Percentiles rank a stretch among this genome's conserved stretches.
These are phyloP conservation scores for Trichoderma hamatum DNA, from an alignment of 2,329 filamentous ascomycete species.

Conservation along the genomic window DNA sequence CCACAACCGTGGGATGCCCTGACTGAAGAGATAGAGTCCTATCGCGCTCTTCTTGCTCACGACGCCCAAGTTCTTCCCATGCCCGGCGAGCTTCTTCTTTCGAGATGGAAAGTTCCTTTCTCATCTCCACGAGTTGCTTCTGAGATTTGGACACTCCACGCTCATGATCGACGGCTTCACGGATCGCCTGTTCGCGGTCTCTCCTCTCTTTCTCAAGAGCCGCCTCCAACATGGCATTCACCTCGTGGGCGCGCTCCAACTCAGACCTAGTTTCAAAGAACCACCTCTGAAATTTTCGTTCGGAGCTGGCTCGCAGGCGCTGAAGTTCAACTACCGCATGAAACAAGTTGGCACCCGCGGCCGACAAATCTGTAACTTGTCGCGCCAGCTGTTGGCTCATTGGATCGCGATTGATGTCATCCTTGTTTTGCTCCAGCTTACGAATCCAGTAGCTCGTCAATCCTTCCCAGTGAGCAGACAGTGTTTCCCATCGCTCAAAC, in stretches of 20 bases:
- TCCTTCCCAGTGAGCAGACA: constrained; percentile 98
- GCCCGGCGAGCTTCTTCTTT: constrained; percentile 94
- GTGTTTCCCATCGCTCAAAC: constrained; percentile 94
- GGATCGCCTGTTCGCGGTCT: constrained; percentile 67
- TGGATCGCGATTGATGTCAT: constrained; percentile 80
- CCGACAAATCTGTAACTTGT: constrained; percentile 95
- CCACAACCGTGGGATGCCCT: constrained; percentile 85
- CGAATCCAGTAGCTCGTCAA: constrained; percentile 97
- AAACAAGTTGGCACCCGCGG: constrained; percentile 94
- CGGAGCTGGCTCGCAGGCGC: constrained; percentile 87
- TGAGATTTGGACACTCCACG: constrained; percentile 74
- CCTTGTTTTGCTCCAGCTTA: constrained; percentile 84
- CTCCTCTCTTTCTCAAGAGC: constrained; percentile 75
- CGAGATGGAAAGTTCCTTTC: constrained; percentile 88
- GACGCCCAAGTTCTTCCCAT: constrained; percentile 93
- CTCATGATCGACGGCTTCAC: constrained; percentile 67
- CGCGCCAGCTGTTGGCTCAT: constrained; percentile 86
- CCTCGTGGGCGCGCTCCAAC: constrained; percentile 81
- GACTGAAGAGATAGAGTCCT: constrained; percentile 82
- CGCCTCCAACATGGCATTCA: constrained; percentile 77
- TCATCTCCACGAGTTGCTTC: constrained; percentile 84
- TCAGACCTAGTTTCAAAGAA: constrained; percentile 94
- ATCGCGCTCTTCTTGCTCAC: constrained; percentile 91
- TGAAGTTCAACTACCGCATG: constrained; percentile 97
- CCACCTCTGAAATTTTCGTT: constrained; percentile 98